Evolutionary conservation across 805 yeast genomes (phyloP).

Genomic region (Yarrowia osloensis): DNA sequence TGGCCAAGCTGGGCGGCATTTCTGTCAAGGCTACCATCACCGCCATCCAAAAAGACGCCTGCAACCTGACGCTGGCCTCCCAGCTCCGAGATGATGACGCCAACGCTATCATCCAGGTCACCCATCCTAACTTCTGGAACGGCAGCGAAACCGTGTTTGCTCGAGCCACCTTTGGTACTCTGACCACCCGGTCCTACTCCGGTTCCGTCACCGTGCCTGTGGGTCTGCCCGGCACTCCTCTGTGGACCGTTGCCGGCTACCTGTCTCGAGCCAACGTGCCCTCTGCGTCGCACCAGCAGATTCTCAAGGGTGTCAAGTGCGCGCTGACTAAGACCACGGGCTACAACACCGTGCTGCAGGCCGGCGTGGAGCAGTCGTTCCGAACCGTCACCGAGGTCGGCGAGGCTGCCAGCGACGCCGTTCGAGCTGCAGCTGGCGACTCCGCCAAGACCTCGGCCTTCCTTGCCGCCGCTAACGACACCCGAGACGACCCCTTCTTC

Average conservation of each 20-base stretch:
- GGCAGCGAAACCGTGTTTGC: conserved; percentile 20
- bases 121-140: conserved; percentile 26
- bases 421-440: conserved; percentile 27
- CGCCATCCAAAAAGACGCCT: conserved; percentile 16
- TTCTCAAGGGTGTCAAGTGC: conserved; percentile 27
- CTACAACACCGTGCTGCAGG: conserved; percentile 20
- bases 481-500: conserved; percentile 29
- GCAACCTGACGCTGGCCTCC: conserved; percentile 17
- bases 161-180: conserved; percentile 22
- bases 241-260: conserved; percentile 24
- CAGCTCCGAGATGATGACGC: conserved; percentile 22
- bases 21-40: conserved; percentile 18
- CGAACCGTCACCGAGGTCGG: conserved; percentile 30
- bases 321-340: conserved; percentile 4
- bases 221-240: conserved; percentile 20
- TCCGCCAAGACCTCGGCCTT: conserved; percentile 23
- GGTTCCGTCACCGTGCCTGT: conserved; percentile 11
- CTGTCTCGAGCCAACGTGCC: conserved; percentile 24
- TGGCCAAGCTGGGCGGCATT: conserved; percentile 28
- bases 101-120: conserved; percentile 18
- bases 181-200: conserved; percentile 24
- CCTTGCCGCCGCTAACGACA: conserved; percentile 6
- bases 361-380: conserved; percentile 13
- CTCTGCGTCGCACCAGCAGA: conserved; percentile 28
- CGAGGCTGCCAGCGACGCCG: conserved; percentile 20